phyloP scores from a whole-genome alignment of 2,329 filamentous ascomycete species.

The Venturia effusa region DNA sequence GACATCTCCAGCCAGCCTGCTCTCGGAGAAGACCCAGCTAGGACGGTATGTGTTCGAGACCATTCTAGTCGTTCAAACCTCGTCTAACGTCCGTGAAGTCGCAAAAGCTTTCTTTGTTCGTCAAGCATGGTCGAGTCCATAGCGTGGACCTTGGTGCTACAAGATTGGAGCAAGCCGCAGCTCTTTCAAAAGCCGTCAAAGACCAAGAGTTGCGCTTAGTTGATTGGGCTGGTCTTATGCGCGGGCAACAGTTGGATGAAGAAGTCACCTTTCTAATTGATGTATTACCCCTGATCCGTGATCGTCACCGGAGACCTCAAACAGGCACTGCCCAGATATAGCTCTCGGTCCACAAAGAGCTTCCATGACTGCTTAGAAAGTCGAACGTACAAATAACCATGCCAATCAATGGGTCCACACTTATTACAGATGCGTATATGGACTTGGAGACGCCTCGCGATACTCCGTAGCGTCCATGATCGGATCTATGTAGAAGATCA shows the following conservation, averaged over 20 bases:
- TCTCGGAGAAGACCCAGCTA: neutral
- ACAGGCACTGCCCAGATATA: neutral
- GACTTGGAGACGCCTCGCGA: neutral
- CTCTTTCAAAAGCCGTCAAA: neutral
- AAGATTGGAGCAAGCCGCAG: neutral
- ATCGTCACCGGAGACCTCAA: too few species aligned
- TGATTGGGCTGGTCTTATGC: neutral
- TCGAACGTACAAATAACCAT: neutral
- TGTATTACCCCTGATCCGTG: neutral
- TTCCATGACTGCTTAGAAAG: neutral
- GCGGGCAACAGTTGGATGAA: neutral
- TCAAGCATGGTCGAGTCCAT: constrained; percentile 5
- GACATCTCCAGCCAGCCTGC: constrained; percentile 35
- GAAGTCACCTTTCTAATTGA: neutral
- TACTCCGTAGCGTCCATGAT: neutral
- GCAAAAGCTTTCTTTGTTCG: constrained; percentile 1
- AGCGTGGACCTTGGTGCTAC: neutral
- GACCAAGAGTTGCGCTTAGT: neutral
- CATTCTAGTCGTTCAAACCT: neutral
- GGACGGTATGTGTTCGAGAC: neutral
- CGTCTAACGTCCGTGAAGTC: neutral
- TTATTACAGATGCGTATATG: neutral
- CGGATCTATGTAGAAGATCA: neutral
- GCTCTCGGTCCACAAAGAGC: neutral
- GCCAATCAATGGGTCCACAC: neutral